A percentile compares a stretch with the other conserved stretches of the same genome.
Evolutionary conservation across 352 stramenopile genomes (phyloP).

Genomic region (Phytophthora rubi): DNA sequence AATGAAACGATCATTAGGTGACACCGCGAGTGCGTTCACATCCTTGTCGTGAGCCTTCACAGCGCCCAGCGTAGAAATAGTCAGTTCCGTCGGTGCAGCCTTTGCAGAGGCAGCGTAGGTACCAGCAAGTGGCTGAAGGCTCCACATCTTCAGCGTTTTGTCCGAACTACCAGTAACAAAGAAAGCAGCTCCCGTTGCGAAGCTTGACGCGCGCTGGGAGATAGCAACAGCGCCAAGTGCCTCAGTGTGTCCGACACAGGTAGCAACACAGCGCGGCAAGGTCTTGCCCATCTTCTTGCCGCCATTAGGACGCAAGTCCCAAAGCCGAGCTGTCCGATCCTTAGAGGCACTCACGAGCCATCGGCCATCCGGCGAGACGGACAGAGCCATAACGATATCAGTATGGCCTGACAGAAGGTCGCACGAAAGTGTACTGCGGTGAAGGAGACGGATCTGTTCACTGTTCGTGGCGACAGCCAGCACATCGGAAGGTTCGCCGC

Average conservation of each 20-base stretch:
- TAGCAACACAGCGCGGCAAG: conserved; percentile 79
- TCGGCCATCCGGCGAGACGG: conserved; percentile 86
- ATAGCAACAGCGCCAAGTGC: conserved; percentile 93
- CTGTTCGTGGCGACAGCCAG: conserved; percentile 97
- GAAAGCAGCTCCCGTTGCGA: conserved; percentile 88
- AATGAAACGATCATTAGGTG: conserved; percentile 97
- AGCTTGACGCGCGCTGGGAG: conserved; percentile 86
- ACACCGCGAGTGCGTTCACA: conserved; percentile 95
- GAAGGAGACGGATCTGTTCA: conserved; percentile 94
- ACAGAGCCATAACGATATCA: conserved; percentile 97
- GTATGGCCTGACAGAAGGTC: conserved; percentile 96
- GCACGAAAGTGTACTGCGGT: conserved; percentile 92
- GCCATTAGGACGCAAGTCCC: conserved; percentile 71
- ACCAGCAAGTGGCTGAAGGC: conserved; percentile 75
- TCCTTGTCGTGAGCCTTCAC: conserved; percentile 96
- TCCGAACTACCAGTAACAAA: conserved; percentile 97
- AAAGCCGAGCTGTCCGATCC: conserved; percentile 93
- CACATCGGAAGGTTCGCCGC: conserved; percentile 55
- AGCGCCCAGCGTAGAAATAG: conserved; percentile 64
- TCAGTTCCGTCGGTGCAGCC: conserved; percentile 39
- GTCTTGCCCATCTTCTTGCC: conserved; percentile 41
- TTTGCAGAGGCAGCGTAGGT: conserved; percentile 55
- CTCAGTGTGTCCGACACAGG: conserved; percentile 95
- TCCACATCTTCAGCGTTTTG: conserved; percentile 98
- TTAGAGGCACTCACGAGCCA: conserved; percentile 95